Conservation (phyloP, 805 yeast species). For the Lachancea sp. region DNA sequence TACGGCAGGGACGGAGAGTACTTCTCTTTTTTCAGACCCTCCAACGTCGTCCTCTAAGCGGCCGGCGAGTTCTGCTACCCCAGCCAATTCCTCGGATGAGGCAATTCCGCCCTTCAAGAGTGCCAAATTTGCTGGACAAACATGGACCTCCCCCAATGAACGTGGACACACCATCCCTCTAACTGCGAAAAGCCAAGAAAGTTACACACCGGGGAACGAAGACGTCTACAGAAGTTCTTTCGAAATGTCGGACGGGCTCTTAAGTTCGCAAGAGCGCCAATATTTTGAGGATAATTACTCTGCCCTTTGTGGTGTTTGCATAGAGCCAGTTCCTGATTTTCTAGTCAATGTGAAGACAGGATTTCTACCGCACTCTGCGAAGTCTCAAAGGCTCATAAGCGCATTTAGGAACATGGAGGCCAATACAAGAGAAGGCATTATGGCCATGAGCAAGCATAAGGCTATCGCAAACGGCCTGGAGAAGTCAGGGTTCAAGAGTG, state of each 20-base stretch:
- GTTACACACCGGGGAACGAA: neutral
- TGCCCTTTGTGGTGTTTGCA: slow-evolving; percentile 17
- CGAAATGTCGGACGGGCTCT: slow-evolving; percentile 11
- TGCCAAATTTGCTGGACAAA: neutral
- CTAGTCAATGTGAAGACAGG: slow-evolving; percentile 6
- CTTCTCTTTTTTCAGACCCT: slow-evolving; percentile 2
- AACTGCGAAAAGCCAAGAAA: slow-evolving; percentile 1
- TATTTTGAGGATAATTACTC: slow-evolving; percentile 21
- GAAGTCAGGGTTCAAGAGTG: neutral
- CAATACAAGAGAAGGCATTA: slow-evolving; percentile 14
- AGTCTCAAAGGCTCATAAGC: slow-evolving; percentile 10
- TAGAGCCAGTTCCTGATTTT: slow-evolving; percentile 23
- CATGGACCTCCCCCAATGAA: neutral
- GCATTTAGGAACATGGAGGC: slow-evolving; percentile 14
- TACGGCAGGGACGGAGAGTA: slow-evolving; percentile 1
- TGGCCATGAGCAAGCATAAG: slow-evolving; percentile 26
- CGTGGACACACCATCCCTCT: neutral
- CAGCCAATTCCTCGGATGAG: slow-evolving; percentile 3
- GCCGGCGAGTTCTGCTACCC: slow-evolving; percentile 1
- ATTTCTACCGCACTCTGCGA: slow-evolving; percentile 17
- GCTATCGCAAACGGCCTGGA: slow-evolving; percentile 1
- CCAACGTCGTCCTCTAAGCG: slow-evolving; percentile 1
- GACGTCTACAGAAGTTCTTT: slow-evolving; percentile 4
- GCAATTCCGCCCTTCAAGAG: neutral
- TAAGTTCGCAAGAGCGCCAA: slow-evolving; percentile 17